Base-by-base conservation (phyloP, 2,329 filamentous ascomycete genomes). In the Aspergillus aculeatus region DNA sequence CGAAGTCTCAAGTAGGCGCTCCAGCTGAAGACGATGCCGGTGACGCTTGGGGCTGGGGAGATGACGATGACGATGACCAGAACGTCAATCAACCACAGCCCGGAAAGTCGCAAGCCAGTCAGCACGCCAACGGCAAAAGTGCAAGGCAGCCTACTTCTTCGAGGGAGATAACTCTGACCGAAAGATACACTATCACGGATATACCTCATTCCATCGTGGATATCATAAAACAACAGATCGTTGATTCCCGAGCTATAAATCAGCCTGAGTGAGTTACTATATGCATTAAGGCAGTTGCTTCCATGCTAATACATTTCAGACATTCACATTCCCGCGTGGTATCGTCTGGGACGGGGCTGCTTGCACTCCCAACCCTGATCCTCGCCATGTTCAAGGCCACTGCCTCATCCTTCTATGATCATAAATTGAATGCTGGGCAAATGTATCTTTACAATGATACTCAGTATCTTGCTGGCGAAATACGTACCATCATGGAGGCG, bases 41-140 rank as follows among this genome's bases (percentile, higher is more conserved):
- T 14, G 90, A 91, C 62, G 90, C 91, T 26, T 96, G 92, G 90
- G 92, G 90, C 3, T 96, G 92, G 91, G 90, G 86, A 23, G 92
- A 92, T 41, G 89, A 89, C 6, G 76, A 79, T 26, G 76, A 79
- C 53, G 72, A 63, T 65, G 73, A 54, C 64, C 77, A 66, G 59
- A 75, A 52, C 54, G 65, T 69, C 35, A 54, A 57, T 54, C 38
- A 44, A 16, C 51, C 52, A n/a, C 64, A 68, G 50, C 54, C 63
- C 23, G 61, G 68, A 47, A 56, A 69, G 32, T 48, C 68, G 6
- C 19, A 63, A 38, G 44, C 44, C 26, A 16, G 62, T 5, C 65
- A 67, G 26, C 67, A 75, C 61, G 56, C 64, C 47, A 67, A 69
- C 47, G 66, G 62, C 31, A 62, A 63, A 21, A 62, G 64, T 26